These are phyloP conservation scores for Cercophora samala DNA, from an alignment of 495 filamentous ascomycete species.

Conservation along the genomic window DNA sequence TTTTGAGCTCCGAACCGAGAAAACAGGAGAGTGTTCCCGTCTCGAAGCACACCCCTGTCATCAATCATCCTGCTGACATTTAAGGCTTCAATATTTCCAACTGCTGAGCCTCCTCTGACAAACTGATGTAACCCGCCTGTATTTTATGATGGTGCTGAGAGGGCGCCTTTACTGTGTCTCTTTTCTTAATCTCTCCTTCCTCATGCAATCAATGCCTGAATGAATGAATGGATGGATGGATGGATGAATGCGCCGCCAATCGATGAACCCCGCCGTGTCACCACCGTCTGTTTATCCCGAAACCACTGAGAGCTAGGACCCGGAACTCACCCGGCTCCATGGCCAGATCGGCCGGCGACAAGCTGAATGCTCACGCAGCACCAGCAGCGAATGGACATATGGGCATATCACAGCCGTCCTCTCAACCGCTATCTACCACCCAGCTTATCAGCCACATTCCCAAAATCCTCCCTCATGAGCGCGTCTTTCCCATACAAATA, in stretches of 20 bases:
- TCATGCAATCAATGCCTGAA: not conserved
- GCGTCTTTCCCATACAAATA: slow-evolving; percentile 90
- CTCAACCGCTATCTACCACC: not conserved
- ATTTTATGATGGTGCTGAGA: not conserved
- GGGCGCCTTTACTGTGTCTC: not conserved
- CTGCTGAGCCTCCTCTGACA: not conserved
- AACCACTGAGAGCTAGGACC: not conserved
- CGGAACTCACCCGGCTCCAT: not conserved
- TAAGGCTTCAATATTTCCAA: slow-evolving; percentile 7
- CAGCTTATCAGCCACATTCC: slow-evolving; percentile 48
- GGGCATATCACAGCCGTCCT: not conserved
- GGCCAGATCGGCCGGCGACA: not conserved
- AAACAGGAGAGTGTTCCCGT: not conserved
- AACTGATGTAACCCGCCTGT: not conserved
- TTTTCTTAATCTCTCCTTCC: not conserved
- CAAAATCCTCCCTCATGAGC: slow-evolving; percentile 59
- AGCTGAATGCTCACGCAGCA: not conserved
- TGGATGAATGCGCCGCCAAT: not conserved
- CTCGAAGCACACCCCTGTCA: slow-evolving; percentile 5
- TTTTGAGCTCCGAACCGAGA: not conserved
- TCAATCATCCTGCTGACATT: slow-evolving; percentile 3
- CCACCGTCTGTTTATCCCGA: not conserved
- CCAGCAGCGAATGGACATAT: not conserved
- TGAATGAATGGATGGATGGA: not conserved
- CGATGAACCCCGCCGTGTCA: not conserved